Conservation (phyloP, 495 filamentous ascomycete genomes). For the Penicillium daleae region DNA sequence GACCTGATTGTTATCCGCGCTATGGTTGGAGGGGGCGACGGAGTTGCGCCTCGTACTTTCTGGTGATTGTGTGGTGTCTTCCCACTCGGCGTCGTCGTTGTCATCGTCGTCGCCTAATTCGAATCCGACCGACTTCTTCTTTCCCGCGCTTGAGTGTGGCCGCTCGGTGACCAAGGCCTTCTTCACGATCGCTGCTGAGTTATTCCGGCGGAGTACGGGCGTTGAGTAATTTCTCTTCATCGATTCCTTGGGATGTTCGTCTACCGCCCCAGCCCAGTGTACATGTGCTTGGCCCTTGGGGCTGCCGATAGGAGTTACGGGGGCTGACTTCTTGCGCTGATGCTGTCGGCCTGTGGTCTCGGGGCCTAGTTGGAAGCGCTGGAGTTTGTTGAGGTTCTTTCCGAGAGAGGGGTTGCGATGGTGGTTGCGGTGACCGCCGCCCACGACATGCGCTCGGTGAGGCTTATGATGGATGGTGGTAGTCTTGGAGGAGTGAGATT, state of each 20-base stretch:
- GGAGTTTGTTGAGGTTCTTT: slow-evolving; percentile 49
- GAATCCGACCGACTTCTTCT: slow-evolving; percentile 55
- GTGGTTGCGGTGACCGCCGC: slow-evolving; percentile 46
- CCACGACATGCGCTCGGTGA: slow-evolving; percentile 50
- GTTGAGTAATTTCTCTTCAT: slow-evolving; percentile 54
- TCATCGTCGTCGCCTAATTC: slow-evolving; percentile 51
- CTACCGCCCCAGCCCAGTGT: slow-evolving; percentile 45
- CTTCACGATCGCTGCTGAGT: slow-evolving; percentile 36
- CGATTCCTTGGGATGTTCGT: slow-evolving; percentile 35
- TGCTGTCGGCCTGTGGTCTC: slow-evolving; percentile 44
- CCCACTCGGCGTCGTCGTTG: slow-evolving; percentile 53
- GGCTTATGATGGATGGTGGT: slow-evolving; percentile 35
- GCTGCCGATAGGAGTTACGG: slow-evolving; percentile 49
- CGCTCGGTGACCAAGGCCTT: slow-evolving; percentile 46
- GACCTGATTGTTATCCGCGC: slow-evolving; percentile 43
- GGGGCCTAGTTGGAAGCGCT: slow-evolving; percentile 38
- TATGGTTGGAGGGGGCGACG: slow-evolving; percentile 46
- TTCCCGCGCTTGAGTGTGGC: slow-evolving; percentile 40
- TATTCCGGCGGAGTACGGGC: slow-evolving; percentile 46
- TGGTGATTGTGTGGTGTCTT: slow-evolving; percentile 56
- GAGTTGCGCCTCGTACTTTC: slow-evolving; percentile 53
- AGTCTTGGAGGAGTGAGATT: slow-evolving; percentile 38
- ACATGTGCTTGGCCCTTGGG: slow-evolving; percentile 43
- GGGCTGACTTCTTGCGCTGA: slow-evolving; percentile 54
- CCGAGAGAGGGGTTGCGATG: slow-evolving; percentile 47